These are phyloP conservation scores for Cyanidioschyzon merolae DNA, from an alignment of 23 red algal genomes.

Conservation along the genomic window DNA sequence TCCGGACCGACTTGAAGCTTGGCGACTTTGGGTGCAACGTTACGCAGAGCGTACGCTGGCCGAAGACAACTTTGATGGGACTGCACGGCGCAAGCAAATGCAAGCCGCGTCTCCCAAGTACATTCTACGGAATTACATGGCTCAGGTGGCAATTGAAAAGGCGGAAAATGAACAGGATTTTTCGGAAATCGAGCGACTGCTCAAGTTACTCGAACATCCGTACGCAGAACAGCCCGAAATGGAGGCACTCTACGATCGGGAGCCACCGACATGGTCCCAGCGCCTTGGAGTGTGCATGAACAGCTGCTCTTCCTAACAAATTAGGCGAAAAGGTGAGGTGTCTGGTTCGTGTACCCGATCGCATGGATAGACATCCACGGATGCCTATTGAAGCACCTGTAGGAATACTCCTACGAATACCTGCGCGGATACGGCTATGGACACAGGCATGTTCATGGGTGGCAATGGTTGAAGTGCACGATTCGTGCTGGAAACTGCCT, in stretches of 20 bases:
- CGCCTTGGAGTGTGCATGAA: constrained; percentile 86
- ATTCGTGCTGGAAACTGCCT: no score
- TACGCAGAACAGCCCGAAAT: constrained; percentile 56
- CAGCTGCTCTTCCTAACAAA: constrained; percentile 46
- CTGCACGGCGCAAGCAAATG: constrained; percentile 40
- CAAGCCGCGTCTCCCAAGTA: constrained; percentile 59
- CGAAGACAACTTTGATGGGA: constrained; percentile 25
- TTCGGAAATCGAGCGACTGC: constrained; percentile 41
- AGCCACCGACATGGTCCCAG: constrained; percentile 67
- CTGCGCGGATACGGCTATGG: no score
- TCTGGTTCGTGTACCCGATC: no score
- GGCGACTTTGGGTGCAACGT: constrained; percentile 47
- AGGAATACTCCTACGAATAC: no score
- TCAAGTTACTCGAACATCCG: constrained; percentile 48
- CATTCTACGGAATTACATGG: constrained; percentile 93
- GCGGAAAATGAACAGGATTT: constrained; percentile 65
- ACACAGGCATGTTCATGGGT: no score
- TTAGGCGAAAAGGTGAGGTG: no score
- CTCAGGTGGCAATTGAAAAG: constrained; percentile 68
- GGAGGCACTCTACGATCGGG: constrained; percentile 26
- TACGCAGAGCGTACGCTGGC: constrained; percentile 36
- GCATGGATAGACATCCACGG: no score
- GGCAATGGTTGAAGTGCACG: no score
- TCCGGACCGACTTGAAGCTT: constrained; percentile 22
- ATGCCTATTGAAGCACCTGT: no score